Base-by-base conservation (phyloP, 2,329 filamentous ascomycete species). In the Colletotrichum euphorbiae region DNA sequence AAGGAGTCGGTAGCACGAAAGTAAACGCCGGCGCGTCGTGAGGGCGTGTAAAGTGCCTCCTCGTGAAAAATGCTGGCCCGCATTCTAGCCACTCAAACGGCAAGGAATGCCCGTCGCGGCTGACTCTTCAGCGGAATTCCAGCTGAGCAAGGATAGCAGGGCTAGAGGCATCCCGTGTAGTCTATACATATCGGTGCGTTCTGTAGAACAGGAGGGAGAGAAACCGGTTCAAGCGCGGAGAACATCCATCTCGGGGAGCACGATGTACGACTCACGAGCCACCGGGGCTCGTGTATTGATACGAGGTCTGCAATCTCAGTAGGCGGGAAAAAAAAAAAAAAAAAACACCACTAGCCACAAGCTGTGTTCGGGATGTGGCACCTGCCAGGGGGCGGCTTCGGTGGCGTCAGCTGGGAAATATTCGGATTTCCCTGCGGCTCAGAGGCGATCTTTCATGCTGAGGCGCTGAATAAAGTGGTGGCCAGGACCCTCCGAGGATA, bases 371-470 rank as follows among this genome's bases (percentile, higher is more conserved):
- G 17, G 19, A 60, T 42, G 54, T 46, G 65, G 46, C 40, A 33
- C 48, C 54, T 6, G 17, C 43, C 65, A 65, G 65, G 61, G 60
- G 45, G 4, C 45, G 31, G 58, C 21, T 54, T 61, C 33, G 54
- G 65, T 65, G 65, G 65, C 65, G 54, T 68, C 19, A 19, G 19
- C 61, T 59, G 33, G 54, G 17, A 69, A 45, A 21, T 50, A 43
- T 50, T 60, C 62, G 33, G 63, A 67, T 62, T 24, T 56, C n/a
- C 33, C 38, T 62, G 67, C 67, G 67, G 67, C 67, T 69, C 56
- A 69, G 67, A 57, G 67, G 52, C 56, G 67, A 69, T 69, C 67
- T 40, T 67, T 69, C 45, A 67, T 69, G 67, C 67, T 52, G 28
- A 42, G 46, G 33, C 43, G 61, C 55, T 60, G 54, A 33, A 60